Base-by-base conservation (phyloP, 140 eudicot genomes). In the Senecio squalidus region DNA sequence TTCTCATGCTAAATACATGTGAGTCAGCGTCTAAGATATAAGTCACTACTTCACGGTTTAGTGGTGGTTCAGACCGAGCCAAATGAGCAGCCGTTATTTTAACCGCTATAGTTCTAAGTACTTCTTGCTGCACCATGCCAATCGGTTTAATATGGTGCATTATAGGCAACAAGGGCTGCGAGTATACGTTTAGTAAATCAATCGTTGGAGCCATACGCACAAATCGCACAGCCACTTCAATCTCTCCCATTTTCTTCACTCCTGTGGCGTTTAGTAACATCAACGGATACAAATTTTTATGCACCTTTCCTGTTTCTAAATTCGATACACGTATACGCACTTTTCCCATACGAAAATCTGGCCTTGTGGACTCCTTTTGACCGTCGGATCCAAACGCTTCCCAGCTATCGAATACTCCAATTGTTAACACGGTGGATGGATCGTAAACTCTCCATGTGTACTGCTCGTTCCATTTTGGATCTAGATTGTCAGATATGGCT, bases 401-500 rank as follows among this genome's bases (percentile, higher is more conserved):
- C 74, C 81, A 84, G 23, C 94, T 76, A 51, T 91, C 96, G 30
- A 91, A 91, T 26, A 91, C 85, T 1, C 96, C 96, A 4, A 86
- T 69, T 1, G 94, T 86, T 56, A 91, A 43, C 41, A 87, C 92
- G 0, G 98, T 91, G 45, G 91, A 91, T 0, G 96, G 98, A 46
- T 91, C 98, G 33, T 91, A 86, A 5, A 91, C 98, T 41, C 88
- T 67, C 98, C 98, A 91, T 10, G 98, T 91, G 75, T 91, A 91
- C 58, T 91, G 94, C 76, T 91, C 98, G 29, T 91, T 91, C 96
- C 96, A 91, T 52, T 78, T 86, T 0, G 98, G 98, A 15, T 83
- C 84, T 33, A 86, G 67, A 30, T 74, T 74, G 60, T 91, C 94
- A 0, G 89, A 81, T 11, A 86, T 79, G 0, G 98, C 82, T 2